Percentiles rank a stretch among this genome's conserved stretches.
These are phyloP conservation scores for Tephrocybe sp. DNA, from an alignment of 768 basidiomycete genomes.

Conservation along the genomic window DNA sequence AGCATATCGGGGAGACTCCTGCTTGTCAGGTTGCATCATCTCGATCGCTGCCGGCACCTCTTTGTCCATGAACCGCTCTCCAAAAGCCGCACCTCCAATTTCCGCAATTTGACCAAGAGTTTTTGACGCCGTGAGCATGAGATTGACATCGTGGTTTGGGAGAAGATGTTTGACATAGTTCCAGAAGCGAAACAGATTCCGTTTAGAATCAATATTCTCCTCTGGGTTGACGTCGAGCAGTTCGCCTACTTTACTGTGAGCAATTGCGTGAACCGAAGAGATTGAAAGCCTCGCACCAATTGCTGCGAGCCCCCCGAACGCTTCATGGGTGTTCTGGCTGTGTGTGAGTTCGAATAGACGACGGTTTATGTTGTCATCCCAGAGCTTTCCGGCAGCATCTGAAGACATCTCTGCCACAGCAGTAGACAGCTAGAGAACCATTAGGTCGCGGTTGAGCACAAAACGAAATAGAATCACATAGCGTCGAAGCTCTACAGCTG, in stretches of 20 bases:
- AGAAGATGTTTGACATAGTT: constrained; percentile 94
- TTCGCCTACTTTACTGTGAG: constrained; percentile 47
- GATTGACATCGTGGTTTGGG: constrained; percentile 85
- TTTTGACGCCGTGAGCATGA: constrained; percentile 95
- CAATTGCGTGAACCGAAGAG: background rate
- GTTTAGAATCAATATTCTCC: constrained; percentile 78
- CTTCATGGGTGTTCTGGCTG: constrained; percentile 74
- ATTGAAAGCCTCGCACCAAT: constrained; percentile 59
- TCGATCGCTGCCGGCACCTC: constrained; percentile 86
- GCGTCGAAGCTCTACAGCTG: constrained; percentile 71
- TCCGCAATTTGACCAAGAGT: constrained; percentile 86
- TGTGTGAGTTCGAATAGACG: constrained; percentile 82
- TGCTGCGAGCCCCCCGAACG: constrained; percentile 83
- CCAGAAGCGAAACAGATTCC: constrained; percentile 83
- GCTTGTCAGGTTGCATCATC: constrained; percentile 74
- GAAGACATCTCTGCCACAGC: constrained; percentile 80
- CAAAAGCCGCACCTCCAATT: constrained; percentile 80
- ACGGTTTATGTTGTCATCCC: constrained; percentile 83
- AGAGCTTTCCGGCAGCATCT: constrained; percentile 77
- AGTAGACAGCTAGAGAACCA: constrained; percentile 57
- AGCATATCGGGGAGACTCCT: constrained; percentile 86
- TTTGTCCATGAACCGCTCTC: constrained; percentile 86
- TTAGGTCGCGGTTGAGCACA: constrained; percentile 2
- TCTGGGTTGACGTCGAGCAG: constrained; percentile 77
- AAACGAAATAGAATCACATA: constrained; percentile 52